phyloP scores from a whole-genome alignment of 441 rosid genomes.

The Capsella rubella region DNA sequence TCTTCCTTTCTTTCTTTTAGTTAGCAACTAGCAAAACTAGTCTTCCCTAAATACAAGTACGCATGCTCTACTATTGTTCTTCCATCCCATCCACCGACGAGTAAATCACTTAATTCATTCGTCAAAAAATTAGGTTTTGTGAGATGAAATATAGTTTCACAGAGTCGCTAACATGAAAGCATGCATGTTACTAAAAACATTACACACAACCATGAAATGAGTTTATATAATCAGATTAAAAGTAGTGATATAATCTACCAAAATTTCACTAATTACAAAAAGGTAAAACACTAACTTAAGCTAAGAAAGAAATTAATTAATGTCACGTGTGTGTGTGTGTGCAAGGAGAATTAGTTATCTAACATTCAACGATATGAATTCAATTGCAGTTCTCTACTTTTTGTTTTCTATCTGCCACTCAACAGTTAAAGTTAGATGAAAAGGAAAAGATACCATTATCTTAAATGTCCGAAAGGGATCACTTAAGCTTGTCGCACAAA shows the following conservation, averaged over 20 bases:
- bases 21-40: too few species aligned
- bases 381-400: background rate
- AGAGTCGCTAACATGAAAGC: background rate
- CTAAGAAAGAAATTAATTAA: background rate
- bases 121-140: background rate
- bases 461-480: conserved; percentile 22
- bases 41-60: background rate
- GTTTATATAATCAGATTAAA: background rate
- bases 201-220: background rate
- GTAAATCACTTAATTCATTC: background rate
- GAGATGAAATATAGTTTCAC: background rate
- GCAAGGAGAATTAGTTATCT: background rate
- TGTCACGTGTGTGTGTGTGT: background rate
- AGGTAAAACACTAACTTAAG: conserved; percentile 4
- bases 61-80: background rate
- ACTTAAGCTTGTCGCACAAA: conserved; percentile 38
- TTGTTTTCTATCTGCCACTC: conserved; percentile 22
- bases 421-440: conserved; percentile 25
- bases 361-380: conserved; percentile 5
- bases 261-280: background rate
- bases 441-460: conserved; percentile 36
- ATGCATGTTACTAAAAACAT: background rate
- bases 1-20: too few species aligned
- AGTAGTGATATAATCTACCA: background rate
- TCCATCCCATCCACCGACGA: background rate